phyloP scores from a whole-genome alignment of 2,329 filamentous ascomycete species.

The Periglandula ipomoeae region DNA sequence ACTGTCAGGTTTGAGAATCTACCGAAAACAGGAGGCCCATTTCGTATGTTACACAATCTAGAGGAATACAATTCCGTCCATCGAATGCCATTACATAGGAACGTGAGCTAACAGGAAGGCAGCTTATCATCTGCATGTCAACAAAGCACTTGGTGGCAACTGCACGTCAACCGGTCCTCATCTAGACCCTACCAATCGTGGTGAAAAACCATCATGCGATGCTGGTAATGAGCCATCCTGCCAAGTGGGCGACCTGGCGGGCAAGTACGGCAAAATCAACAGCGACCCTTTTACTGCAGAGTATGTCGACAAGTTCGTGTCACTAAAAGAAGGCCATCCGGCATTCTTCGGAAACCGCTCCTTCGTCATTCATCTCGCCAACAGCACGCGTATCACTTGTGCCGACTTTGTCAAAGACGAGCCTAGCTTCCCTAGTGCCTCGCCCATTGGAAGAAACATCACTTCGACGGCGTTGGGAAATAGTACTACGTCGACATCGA shows the following conservation, averaged over 20 bases:
- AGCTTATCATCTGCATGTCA: conserved; percentile 67
- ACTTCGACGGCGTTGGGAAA: background rate
- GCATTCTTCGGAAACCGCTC: conserved; percentile 58
- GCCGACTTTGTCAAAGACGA: conserved; percentile 42
- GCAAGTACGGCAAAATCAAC: conserved; percentile 59
- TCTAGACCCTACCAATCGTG: conserved; percentile 60
- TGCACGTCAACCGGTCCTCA: conserved; percentile 60
- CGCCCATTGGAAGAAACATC: background rate
- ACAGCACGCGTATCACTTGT: conserved; percentile 55
- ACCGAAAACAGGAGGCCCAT: conserved; percentile 49
- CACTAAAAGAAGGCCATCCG: conserved; percentile 38
- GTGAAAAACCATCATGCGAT: conserved; percentile 55
- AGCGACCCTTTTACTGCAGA: conserved; percentile 37
- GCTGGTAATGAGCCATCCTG: conserved; percentile 48
- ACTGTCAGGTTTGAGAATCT: conserved; percentile 48
- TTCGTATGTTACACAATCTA: conserved; percentile 36
- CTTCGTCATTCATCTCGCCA: conserved; percentile 54
- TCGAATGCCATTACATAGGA: background rate
- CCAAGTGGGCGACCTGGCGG: conserved; percentile 67
- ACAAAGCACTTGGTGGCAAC: conserved; percentile 56
- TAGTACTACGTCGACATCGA: background rate
- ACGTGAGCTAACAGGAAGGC: background rate
- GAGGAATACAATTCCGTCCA: background rate
- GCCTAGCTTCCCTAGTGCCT: background rate
- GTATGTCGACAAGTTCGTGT: conserved; percentile 49